Conservation (phyloP, 2,329 filamentous ascomycete genomes). For the Alternaria brassicae region DNA sequence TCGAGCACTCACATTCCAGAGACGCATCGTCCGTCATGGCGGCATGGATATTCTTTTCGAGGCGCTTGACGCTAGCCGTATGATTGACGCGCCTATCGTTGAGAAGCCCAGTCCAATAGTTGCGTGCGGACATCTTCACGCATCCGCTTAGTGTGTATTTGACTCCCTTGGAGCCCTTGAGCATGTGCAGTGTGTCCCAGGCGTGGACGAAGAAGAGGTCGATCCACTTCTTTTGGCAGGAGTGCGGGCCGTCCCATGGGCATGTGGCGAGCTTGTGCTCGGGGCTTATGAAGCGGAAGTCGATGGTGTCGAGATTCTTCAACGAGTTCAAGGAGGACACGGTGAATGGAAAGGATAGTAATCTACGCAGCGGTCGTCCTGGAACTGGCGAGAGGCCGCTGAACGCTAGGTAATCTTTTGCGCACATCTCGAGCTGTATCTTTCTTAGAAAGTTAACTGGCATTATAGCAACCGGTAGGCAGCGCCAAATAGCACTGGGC, state of each 20-base stretch:
- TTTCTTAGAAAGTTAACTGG: constrained; percentile 9
- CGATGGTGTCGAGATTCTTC: constrained; percentile 10
- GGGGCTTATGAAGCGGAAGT: constrained; percentile 30
- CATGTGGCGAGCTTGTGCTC: constrained; percentile 20
- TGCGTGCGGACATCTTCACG: constrained; percentile 16
- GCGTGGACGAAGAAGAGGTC: constrained; percentile 20
- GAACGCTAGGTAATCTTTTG: constrained; percentile 15
- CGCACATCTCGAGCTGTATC: constrained; percentile 22
- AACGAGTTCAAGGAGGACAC: background rate
- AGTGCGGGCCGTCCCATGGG: constrained; percentile 20
- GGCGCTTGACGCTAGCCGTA: background rate
- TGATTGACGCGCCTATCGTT: background rate
- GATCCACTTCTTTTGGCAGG: constrained; percentile 28
- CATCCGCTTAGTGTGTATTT: constrained; percentile 19
- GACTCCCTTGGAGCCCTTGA: background rate
- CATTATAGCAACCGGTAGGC: background rate
- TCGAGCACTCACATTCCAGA: constrained; percentile 14
- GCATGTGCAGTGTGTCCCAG: background rate
- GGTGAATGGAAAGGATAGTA: background rate
- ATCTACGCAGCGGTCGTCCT: background rate
- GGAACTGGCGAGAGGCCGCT: constrained; percentile 5
- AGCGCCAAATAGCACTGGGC: background rate
- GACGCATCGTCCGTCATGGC: background rate
- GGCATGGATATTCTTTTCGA: background rate
- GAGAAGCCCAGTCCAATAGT: constrained; percentile 17